phyloP scores from a whole-genome alignment of 164 flowering plant species.

The Sedum album region DNA sequence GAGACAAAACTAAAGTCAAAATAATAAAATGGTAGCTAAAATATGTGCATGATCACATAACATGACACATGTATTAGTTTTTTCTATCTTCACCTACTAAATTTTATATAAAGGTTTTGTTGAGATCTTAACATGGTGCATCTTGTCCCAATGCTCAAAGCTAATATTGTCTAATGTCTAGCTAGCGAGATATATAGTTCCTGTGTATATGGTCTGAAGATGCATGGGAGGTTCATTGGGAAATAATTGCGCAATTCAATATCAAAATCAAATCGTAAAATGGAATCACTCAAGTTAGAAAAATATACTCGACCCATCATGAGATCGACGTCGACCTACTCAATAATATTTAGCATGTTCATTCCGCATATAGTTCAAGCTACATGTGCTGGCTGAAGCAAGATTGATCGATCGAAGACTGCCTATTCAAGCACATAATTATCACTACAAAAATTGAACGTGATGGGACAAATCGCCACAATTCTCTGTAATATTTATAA shows the following conservation, averaged over 20 bases:
- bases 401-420: neutral
- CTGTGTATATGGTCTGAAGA: neutral
- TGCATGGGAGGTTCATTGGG: neutral
- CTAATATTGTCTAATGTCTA: neutral
- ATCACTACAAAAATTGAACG: neutral
- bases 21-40: neutral
- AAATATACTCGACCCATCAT: neutral
- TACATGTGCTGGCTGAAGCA: neutral
- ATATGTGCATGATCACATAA: neutral
- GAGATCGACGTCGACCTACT: neutral
- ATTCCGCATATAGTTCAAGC: neutral
- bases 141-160: neutral
- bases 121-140: conserved; percentile 1
- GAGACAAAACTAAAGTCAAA: neutral
- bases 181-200: neutral
- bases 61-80: neutral
- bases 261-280: neutral
- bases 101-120: neutral
- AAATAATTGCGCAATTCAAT: neutral
- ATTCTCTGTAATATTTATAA: neutral
- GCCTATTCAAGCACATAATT: neutral
- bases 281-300: neutral
- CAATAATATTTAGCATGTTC: conserved; percentile 3
- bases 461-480: neutral
- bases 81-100: conserved; percentile 1